Evolutionary conservation across 345 rosid genomes (phyloP), one percentile per base, ranked within the genome.

Genomic region (Erodium maritimum): DNA sequence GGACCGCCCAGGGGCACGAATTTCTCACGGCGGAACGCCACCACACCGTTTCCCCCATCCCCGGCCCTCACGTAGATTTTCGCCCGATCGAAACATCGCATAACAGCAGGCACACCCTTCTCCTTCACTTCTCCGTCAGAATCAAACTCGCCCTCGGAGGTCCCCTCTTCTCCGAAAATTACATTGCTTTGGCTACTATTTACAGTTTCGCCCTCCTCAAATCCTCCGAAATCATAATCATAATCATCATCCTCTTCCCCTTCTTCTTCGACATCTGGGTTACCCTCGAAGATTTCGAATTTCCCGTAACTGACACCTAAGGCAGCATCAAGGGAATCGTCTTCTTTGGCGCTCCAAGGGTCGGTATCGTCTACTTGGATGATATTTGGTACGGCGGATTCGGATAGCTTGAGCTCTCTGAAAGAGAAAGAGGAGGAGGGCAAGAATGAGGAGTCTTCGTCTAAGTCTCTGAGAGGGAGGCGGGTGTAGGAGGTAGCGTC

Each of bases 1-100:
- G 96, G 98, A 2, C 95, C 98, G 10, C 98, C 96, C 37, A 84
- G 33, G 12, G 96, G 98, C 65, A 88, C 91, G 20, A 71, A 88
- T 64, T 86, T 91, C 66, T 91, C 95, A 6, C 93, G 71, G 17
- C 96, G 85, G 73, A 91, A 88, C 10, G 95, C 98, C 66, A 84
- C 83, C 13, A 86, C 93, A 11, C 98, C 98, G 33, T 88, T 88
- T 55, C 96, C 96, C 17, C 96, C 96, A 53, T 86, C 82, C 48
- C 98, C 98, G 0, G 96, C 88, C 71, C 79, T 91, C 5, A 72
- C 95, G 45, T 19, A 91, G 53, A 91, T 77, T 74, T 91, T 88
- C 3, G 96, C 88, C 19, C 84, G 68, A 70, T 88, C 98, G 51
- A 91, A 91, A 63, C 98, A 91, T 45, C 96, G 71, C 96, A 88